A percentile compares a stretch with the other conserved stretches of the same genome.
Conservation (phyloP, 495 filamentous ascomycete species). For the Hapsidospora chrysogenum region DNA sequence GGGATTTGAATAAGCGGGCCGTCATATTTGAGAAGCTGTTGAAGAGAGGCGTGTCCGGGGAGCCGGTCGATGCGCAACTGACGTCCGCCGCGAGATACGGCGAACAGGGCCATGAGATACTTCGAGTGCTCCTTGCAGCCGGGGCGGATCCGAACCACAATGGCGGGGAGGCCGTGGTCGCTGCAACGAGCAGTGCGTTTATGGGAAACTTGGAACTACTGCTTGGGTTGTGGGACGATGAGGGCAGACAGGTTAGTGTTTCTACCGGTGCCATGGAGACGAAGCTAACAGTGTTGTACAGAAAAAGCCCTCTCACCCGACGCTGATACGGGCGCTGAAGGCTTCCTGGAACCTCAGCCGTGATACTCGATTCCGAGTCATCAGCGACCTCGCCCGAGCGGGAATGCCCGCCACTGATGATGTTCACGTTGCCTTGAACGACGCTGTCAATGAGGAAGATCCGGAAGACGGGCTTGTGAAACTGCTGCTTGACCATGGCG, state of each 20-base stretch:
- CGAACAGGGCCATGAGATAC: constrained; percentile 20
- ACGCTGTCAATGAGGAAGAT: constrained; percentile 25
- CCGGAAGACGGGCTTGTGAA: constrained; percentile 22
- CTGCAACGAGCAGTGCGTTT: constrained; percentile 22
- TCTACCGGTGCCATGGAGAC: not conserved
- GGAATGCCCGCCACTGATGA: constrained; percentile 21
- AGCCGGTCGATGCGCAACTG: constrained; percentile 25
- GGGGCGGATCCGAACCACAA: constrained; percentile 27
- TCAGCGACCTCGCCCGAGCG: constrained; percentile 25
- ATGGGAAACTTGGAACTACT: constrained; percentile 25
- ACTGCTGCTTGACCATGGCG: constrained; percentile 21
- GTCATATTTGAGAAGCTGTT: constrained; percentile 24
- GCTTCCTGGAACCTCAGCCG: constrained; percentile 22
- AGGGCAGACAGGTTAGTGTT: constrained; percentile 5
- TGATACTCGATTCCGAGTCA: constrained; percentile 22
- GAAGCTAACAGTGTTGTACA: constrained; percentile 3
- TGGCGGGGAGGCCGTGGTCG: constrained; percentile 29
- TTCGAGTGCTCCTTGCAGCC: constrained; percentile 22
- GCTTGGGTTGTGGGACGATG: constrained; percentile 17
- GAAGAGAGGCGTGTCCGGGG: constrained; percentile 20
- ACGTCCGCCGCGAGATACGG: constrained; percentile 25
- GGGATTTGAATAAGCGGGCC: constrained; percentile 19
- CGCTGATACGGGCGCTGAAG: constrained; percentile 23
- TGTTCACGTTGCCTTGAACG: constrained; percentile 20
- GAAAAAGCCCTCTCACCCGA: constrained; percentile 19